Evolutionary conservation across 352 stramenopile species (phyloP).

Genomic region (Pythium dissotocum): DNA sequence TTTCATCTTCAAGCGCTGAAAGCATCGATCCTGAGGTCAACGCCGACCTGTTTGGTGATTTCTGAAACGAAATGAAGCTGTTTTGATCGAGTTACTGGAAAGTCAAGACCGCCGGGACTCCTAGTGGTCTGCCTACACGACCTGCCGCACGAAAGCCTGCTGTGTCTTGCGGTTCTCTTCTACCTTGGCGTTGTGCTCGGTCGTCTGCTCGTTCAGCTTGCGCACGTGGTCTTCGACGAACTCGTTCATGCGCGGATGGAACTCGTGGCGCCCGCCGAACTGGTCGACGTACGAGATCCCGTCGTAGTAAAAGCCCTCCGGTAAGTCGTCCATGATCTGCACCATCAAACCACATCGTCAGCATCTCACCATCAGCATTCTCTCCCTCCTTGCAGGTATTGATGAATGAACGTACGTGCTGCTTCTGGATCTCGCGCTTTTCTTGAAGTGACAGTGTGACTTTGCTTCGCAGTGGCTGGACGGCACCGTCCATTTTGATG

Average conservation of each 20-base stretch:
- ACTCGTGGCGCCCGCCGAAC: slow-evolving; percentile 69
- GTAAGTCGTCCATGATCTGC: slow-evolving; percentile 65
- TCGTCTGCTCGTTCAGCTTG: slow-evolving; percentile 40
- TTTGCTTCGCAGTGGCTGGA: slow-evolving; percentile 44
- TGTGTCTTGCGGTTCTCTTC: slow-evolving; percentile 52
- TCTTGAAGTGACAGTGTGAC: slow-evolving; percentile 50
- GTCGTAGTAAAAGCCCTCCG: slow-evolving; percentile 72
- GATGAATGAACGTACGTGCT: slow-evolving; percentile 52
- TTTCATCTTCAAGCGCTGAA: slow-evolving; percentile 59
- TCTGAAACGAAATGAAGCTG: slow-evolving; percentile 32
- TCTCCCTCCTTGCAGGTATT: neutral
- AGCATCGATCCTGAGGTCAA: slow-evolving; percentile 73
- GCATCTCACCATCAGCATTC: neutral
- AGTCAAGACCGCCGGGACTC: neutral
- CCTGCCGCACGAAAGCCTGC: slow-evolving; percentile 37
- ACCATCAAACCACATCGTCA: slow-evolving; percentile 4
- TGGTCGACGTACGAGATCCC: slow-evolving; percentile 76
- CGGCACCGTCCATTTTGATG: slow-evolving; percentile 35
- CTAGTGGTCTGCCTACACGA: slow-evolving; percentile 9
- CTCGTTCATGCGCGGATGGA: slow-evolving; percentile 65
- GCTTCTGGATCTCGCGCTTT: slow-evolving; percentile 66
- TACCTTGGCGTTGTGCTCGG: slow-evolving; percentile 48
- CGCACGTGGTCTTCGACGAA: slow-evolving; percentile 68
- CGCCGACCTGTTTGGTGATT: slow-evolving; percentile 69
- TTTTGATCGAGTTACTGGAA: neutral